Base-by-base conservation (phyloP, 352 stramenopile species). In the Globisporangium cystogenes region DNA sequence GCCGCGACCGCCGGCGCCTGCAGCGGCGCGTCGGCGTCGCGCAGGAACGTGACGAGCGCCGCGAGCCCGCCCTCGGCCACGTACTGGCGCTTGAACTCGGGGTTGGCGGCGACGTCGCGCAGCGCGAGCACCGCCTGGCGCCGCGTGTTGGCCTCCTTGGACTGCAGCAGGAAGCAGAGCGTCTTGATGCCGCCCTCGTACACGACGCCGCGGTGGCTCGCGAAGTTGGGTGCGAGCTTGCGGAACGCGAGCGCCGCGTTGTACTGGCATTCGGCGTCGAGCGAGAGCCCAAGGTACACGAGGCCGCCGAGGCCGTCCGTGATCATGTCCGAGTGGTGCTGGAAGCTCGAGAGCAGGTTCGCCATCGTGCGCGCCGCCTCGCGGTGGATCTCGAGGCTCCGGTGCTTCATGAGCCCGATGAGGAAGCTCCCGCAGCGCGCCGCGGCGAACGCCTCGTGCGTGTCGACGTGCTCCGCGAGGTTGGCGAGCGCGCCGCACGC, bases 251-350 rank as follows among this genome's bases (percentile, higher is more conserved):
- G 64, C 5, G 93, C 87, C 2, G 92, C 86, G 63, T 98, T 95
- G 64, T 98, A 98, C 65, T 97, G 87, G 55, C 93, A 98, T 67
- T 98, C 93, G 18, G 74, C 50, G 55, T 98, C 96, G 24, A 90
- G 65, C 40, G 75, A 93, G 8, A 93, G 64, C 7, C 87, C 92
- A n/a, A 99, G 72, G 51, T 86, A 74, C 40, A 98, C 84, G 15
- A 99, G 74, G 1, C 91, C 90, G 1, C 77, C 69, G 11, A 98
- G 70, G 1, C 92, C 96, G 50, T 96, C 79, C 7, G 81, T 59
- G 54, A 98, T 95, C 60, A 98, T 91, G 35, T 90, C 75, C 0
- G 71, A 70, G 65, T 98, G 95, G 49, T 97, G 78, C 33, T 96
- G 72, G 57, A 95, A 94, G 36, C 80, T 97, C 29, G 90, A 97